phyloP scores from a whole-genome alignment of 108 stramenopile species.

The Cyclotella atomus region DNA sequence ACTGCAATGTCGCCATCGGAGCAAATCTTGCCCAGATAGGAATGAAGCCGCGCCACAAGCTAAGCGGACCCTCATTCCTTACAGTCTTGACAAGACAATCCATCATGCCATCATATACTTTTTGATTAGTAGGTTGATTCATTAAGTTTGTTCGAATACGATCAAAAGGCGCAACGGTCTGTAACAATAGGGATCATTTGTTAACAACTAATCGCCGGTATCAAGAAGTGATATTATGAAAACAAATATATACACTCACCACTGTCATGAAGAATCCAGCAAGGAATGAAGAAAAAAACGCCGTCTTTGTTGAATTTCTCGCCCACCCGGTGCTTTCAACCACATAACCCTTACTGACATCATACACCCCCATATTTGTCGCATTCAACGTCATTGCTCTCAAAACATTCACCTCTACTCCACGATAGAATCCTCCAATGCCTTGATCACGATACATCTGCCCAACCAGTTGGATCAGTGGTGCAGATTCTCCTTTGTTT shows the following conservation, averaged over 20 bases:
- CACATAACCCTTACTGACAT: conserved; percentile 85
- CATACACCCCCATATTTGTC: conserved; percentile 94
- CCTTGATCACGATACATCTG: conserved; percentile 85
- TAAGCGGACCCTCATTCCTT: conserved; percentile 61
- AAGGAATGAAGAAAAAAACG: conserved; percentile 68
- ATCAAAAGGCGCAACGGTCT: conserved; percentile 83
- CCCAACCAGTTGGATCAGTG: conserved; percentile 53
- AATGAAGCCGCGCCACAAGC: conserved; percentile 86
- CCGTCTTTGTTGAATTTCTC: conserved; percentile 70
- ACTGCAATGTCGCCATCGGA: conserved; percentile 85
- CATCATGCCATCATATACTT: conserved; percentile 77
- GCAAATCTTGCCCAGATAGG: conserved; percentile 93
- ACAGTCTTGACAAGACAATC: conserved; percentile 84
- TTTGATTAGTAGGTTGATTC: conserved; percentile 85
- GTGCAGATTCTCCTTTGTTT: conserved; percentile 65
- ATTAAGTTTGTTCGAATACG: conserved; percentile 72
- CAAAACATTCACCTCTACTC: conserved; percentile 82
- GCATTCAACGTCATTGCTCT: conserved; percentile 92
- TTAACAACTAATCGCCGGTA: too few relatives aligned
- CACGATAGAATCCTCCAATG: conserved; percentile 89
- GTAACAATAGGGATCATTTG: too few relatives aligned
- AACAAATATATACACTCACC: too few relatives aligned
- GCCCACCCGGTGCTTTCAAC: conserved; percentile 67
- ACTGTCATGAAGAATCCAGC: conserved; percentile 93
- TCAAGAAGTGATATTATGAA: too few relatives aligned